Evolutionary conservation across 1,284 basidiomycete species (phyloP).

Genomic region (Ceratobasidium sp.): DNA sequence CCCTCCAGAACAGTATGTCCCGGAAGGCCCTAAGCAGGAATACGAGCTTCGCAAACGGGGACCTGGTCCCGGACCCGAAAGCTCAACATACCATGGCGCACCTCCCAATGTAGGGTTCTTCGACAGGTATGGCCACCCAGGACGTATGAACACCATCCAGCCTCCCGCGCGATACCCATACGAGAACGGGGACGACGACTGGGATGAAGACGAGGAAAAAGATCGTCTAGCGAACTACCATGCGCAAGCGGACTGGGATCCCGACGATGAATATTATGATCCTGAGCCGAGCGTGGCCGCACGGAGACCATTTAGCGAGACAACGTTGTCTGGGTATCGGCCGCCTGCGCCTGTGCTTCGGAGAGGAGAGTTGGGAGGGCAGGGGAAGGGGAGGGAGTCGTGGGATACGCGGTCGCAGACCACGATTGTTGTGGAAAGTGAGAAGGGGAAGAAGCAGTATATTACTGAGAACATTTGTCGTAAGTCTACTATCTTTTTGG

Average conservation of each 20-base stretch:
- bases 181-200: not conserved
- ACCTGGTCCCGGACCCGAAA: slow-evolving; percentile 8
- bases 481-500: not conserved
- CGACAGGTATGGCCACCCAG: not conserved
- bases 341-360: not conserved
- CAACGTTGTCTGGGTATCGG: slow-evolving; percentile 13
- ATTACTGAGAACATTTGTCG: slow-evolving; percentile 36
- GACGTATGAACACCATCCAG: slow-evolving; percentile 24
- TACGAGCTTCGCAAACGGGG: not conserved
- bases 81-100: not conserved
- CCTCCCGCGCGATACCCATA: not conserved
- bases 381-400: too few species aligned
- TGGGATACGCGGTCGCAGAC: not conserved
- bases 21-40: not conserved
- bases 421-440: slow-evolving; percentile 19
- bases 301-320: slow-evolving; percentile 8
- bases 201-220: slow-evolving; percentile 14
- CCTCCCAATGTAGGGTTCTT: not conserved
- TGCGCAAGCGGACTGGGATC: slow-evolving; percentile 34
- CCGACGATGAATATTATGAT: slow-evolving; percentile 36
- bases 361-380: too few species aligned
- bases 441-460: slow-evolving; percentile 18
- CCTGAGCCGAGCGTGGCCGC: slow-evolving; percentile 30
- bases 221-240: slow-evolving; percentile 5
- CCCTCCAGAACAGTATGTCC: not conserved